Percentiles rank a stretch among this genome's conserved stretches.
Conservation (phyloP, 352 stramenopile genomes). For the Albugo candida region DNA sequence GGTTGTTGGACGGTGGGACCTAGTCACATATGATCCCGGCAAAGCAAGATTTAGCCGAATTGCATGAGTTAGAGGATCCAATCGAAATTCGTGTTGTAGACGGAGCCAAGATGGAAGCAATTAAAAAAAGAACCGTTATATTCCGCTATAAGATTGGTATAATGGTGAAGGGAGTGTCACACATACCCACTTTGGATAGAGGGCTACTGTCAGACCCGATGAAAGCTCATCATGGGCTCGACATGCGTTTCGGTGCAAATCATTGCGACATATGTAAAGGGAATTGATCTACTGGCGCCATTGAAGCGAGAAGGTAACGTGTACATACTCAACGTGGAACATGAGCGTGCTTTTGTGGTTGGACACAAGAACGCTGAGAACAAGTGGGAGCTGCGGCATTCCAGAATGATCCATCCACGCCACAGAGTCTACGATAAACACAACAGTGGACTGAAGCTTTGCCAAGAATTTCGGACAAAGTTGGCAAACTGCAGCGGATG, state of each 20-base stretch:
- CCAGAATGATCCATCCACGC: not conserved
- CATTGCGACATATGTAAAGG: slow-evolving; percentile 1
- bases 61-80: not conserved
- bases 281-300: not conserved
- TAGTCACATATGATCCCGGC: slow-evolving; percentile 8
- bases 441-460: too few species aligned
- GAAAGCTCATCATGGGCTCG: too few species aligned
- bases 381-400: slow-evolving; percentile 4
- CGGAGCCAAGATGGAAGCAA: slow-evolving; percentile 4
- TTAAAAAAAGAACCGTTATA: not conserved
- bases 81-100: slow-evolving; percentile 8
- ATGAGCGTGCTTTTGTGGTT: slow-evolving; percentile 1
- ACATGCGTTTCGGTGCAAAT: too few species aligned
- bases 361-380: slow-evolving; percentile 1
- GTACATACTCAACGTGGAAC: slow-evolving; percentile 7
- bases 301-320: slow-evolving; percentile 8
- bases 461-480: too few species aligned
- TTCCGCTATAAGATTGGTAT: not conserved
- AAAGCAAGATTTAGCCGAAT: slow-evolving; percentile 5
- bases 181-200: slow-evolving; percentile 6
- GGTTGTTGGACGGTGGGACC: slow-evolving; percentile 7
- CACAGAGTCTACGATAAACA: not conserved
- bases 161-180: slow-evolving; percentile 1
- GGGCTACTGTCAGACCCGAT: too few species aligned
- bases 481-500: too few species aligned